Base-by-base conservation (phyloP, 495 filamentous ascomycete genomes). In the Lepidopterella palustris region DNA sequence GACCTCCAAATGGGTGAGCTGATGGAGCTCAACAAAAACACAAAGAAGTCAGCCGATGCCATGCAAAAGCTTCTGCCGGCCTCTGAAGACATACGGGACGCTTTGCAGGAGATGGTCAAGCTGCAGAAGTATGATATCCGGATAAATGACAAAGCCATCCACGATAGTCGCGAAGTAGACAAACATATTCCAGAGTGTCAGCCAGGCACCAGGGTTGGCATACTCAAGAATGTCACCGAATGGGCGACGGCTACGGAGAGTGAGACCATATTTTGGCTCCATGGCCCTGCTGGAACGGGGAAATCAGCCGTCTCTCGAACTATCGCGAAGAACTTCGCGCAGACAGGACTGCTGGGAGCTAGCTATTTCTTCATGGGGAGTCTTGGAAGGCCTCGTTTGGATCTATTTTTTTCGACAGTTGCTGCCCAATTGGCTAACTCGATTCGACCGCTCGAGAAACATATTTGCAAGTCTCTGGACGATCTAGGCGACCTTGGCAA, bases 201-300 rank as follows among this genome's bases (percentile, higher is more conserved):
- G 5, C 55, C 24, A 39, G 49, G 29, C 20, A 67, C 66, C 20
- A 23, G 66, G 20, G 58, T 48, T 27, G 57, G 60, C 5, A 47
- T 68, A 1, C 66, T 63, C 13, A 25, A 53, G 10, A 18, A 60
- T 2, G 61, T 64, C 13, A 45, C 10, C 13, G 23, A 29, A 15
- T 68, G 67, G 67, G 57, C 31, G 1, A 55, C 56, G 23, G 45
- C 25, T n/a, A 28, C 2, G 25, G 24, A 21, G 10, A 13, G 28
- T 23, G 56, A 54, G 23, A 11, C 18, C 39, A 67, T 72, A 51
- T 71, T 71, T 51, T 74, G 70, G 72, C 55, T 74, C 9, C 59
- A 61, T 23, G 70, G 66, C 8, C 60, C 23, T 20, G 45, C 45
- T 49, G 45, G 45, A 5, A 49, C 45, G 5, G 45, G 45, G 23